These are phyloP conservation scores for Baudoinia panamericana DNA, from an alignment of 495 filamentous ascomycete species.

Conservation along the genomic window DNA sequence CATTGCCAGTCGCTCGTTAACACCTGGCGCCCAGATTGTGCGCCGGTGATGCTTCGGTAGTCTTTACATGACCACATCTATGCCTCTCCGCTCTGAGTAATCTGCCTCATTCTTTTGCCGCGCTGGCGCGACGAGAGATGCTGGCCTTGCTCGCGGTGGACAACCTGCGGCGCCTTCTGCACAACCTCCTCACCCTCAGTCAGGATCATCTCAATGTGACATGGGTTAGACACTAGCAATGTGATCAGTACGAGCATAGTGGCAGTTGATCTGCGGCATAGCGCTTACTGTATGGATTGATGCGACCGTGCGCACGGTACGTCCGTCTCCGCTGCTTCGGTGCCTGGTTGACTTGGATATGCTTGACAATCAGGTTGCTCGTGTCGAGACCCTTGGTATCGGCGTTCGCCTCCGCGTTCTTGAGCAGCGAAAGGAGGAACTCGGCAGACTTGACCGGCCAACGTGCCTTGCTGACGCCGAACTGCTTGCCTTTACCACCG, in stretches of 20 bases:
- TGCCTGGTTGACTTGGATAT: slow-evolving; percentile 99
- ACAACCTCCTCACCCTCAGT: slow-evolving; percentile 90
- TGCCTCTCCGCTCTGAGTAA: slow-evolving; percentile 48
- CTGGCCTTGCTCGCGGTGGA: slow-evolving; percentile 45
- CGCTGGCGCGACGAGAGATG: slow-evolving; percentile 74
- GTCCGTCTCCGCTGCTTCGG: slow-evolving; percentile 95
- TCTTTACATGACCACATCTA: no score
- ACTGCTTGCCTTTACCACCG: slow-evolving; percentile 72
- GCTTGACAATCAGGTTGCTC: slow-evolving; percentile 89
- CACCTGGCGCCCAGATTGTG: no score
- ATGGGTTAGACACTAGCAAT: slow-evolving; percentile 99
- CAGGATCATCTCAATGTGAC: slow-evolving; percentile 98
- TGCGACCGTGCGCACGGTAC: slow-evolving; percentile 88
- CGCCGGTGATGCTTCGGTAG: no score
- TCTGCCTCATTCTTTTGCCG: slow-evolving; percentile 60
- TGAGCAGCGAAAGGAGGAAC: slow-evolving; percentile 91
- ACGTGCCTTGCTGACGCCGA: slow-evolving; percentile 89
- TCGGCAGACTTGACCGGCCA: slow-evolving; percentile 99
- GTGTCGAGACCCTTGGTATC: slow-evolving; percentile 98
- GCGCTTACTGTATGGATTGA: slow-evolving; percentile 58
- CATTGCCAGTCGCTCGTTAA: no score
- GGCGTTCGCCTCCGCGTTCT: slow-evolving; percentile 98
- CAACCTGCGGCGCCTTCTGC: slow-evolving; percentile 60
- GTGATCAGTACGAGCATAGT: slow-evolving; percentile 56
- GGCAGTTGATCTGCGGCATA: background rate